Evolutionary conservation across 2,329 filamentous ascomycete genomes (phyloP), one percentile per base, ranked within the genome.

Genomic region (Xylariaceae sp.): DNA sequence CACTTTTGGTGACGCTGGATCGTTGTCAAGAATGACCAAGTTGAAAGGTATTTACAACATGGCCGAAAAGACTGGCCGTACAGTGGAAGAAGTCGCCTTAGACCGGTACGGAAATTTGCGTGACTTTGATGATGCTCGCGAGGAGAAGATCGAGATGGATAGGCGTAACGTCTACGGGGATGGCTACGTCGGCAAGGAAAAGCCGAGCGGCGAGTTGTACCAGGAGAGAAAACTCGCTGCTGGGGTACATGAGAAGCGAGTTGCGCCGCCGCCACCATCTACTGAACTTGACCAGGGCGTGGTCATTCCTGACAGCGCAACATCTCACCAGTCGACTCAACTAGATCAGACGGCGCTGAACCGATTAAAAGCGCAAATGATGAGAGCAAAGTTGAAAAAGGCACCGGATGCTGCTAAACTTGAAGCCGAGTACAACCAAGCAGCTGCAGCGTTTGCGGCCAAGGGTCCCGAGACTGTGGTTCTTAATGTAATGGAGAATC

Each of bases 1-100:
- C 71, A 89, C 78, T 0, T 95, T 99, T 73, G 94, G 95, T 15
- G 94, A 99, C 72, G 77, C 84, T 5, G 93, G 94, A 0, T 93
- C 92, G 11, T 85, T 91, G 68, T 99, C 95, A 94, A 87, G 95
- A 53, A 96, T 99, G 92, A 96, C 88, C 4, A 97, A 92, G 73
- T 83, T 99, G 37, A 92, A 89, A 65, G 88, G 86, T 9, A 90
- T 96, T 1, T 96, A 96, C 73, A 83, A 84, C 30, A 82, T 87
- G 56, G 90, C 92, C 0, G 82, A 95, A 66, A 87, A 94, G 67
- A 86, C 79, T 0, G 87, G 86, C 0, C 81, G 81, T n/a, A 69
- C 83, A 0, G 80, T 95, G 0, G 93, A 97, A 5, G 90, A 96
- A 0, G 79, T 97, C 53, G 94, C 92, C 0, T 68, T 89, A 44